A percentile compares a stretch with the other conserved stretches of the same genome.
Evolutionary conservation across 768 basidiomycete genomes (phyloP).

Genomic region (Tulasnella sp.): DNA sequence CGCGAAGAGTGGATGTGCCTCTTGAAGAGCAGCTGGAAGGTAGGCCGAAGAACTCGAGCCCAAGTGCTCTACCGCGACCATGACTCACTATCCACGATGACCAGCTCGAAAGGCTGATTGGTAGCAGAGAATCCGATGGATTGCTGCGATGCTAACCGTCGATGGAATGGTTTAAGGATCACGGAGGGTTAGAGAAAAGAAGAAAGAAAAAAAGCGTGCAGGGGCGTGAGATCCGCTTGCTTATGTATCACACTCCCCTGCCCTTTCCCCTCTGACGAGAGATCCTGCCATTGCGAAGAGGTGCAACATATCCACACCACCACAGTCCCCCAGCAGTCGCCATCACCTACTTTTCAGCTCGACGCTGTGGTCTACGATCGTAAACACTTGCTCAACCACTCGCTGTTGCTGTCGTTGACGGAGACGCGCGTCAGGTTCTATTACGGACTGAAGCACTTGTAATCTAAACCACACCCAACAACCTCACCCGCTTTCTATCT

Average conservation of each 20-base stretch:
- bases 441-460: neutral
- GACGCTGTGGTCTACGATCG: neutral
- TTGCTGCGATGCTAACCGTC: neutral
- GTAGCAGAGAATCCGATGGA: neutral
- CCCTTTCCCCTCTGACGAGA: conserved; percentile 1
- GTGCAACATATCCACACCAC: neutral
- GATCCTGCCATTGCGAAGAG: neutral
- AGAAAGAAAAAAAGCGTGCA: neutral
- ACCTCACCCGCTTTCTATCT: neutral
- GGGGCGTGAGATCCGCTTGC: neutral
- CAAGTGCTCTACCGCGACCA: neutral
- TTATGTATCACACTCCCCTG: neutral
- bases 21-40: neutral
- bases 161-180: conserved; percentile 12
- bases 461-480: neutral
- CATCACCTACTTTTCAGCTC: neutral
- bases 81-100: conserved; percentile 6
- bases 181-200: neutral
- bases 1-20: neutral
- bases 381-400: neutral
- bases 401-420: neutral
- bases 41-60: conserved; percentile 3
- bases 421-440: neutral
- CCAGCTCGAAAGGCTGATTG: neutral
- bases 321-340: neutral